Conservation (phyloP, 2,329 filamentous ascomycete genomes). For the Hypoxylon sp. region DNA sequence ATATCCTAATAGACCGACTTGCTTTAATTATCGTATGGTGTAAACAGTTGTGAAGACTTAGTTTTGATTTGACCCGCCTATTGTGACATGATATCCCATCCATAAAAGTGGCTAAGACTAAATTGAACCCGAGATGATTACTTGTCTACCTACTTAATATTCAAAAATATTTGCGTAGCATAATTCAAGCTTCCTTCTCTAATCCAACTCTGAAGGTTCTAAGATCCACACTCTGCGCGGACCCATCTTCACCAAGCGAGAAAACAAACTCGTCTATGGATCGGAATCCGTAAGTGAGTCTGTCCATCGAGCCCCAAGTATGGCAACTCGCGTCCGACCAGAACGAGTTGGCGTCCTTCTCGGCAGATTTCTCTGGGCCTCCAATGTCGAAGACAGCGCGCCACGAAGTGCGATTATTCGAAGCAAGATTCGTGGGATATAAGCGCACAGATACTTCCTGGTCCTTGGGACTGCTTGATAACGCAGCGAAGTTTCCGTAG, state of each 20-base stretch:
- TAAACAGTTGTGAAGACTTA: too few species aligned
- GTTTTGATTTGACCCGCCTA: too few species aligned
- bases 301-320: conserved; percentile 41
- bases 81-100: too few species aligned
- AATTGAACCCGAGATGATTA: too few species aligned
- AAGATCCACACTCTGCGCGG: conserved; percentile 30
- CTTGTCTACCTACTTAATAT: too few species aligned
- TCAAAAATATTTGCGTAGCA: too few species aligned
- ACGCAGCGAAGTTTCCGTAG: conserved; percentile 39
- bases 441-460: conserved; percentile 34
- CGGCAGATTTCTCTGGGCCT: conserved; percentile 31
- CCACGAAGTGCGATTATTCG: conserved; percentile 33
- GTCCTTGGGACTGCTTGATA: conserved; percentile 30
- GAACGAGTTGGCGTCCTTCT: conserved; percentile 36
- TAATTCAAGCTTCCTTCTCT: conserved; percentile 18
- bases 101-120: too few species aligned
- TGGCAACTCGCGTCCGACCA: conserved; percentile 40
- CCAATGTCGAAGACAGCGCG: conserved; percentile 39
- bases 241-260: conserved; percentile 16
- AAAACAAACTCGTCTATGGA: conserved; percentile 43
- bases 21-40: too few species aligned
- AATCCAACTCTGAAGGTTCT: conserved; percentile 35
- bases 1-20: too few species aligned
- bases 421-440: conserved; percentile 40
- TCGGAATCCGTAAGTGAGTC: conserved; percentile 42